Evolutionary conservation across 192 early-diverging fungal species (phyloP), one percentile per base, ranked within the genome.

Genomic region (Chytriomyces sp.): DNA sequence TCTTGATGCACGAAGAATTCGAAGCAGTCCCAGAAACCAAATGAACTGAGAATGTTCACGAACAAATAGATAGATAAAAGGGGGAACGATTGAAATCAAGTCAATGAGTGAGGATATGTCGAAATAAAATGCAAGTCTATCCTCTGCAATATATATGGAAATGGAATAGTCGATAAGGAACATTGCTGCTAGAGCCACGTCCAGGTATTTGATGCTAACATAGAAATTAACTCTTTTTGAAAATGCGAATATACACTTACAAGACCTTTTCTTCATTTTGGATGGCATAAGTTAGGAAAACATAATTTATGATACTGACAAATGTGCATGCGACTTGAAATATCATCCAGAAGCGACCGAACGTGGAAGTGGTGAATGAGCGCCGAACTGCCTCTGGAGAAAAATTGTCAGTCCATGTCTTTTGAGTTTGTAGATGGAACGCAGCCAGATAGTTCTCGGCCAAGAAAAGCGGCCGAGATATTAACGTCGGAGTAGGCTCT

Each of bases 61-160:
- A 53, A 86, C 70, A 26, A 86, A 53, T 26, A 86, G 67, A 56
- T 83, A 86, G 2, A 86, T 78, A 65, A 86, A 86, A 1, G 84
- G 84, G 3, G 84, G 77, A 4, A 86, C 80, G 38, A 86, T 86
- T 19, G 81, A 86, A 38, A 82, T 61, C 17, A 86, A 74, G 59
- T 86, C 84, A 44, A 86, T 66, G 37, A 86, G 53, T 8, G 80
- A 80, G 39, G 76, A 72, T 0, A 49, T 32, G 59, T 86, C 76
- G 60, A 86, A 86, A 75, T 86, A 86, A 41, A 83, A 82, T 19
- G 72, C 59, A 0, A 86, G 74, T 30, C 81, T 53, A 59, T 86
- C 84, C 52, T 86, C 84, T n/a, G 84, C 80, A 53, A 78, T 83
- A 59, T 86, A 86, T 36, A 86, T 72, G 10, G 78, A 80, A 7